phyloP scores from a whole-genome alignment of 2,329 filamentous ascomycete species.

The Neofusicoccum kwambonambiense region DNA sequence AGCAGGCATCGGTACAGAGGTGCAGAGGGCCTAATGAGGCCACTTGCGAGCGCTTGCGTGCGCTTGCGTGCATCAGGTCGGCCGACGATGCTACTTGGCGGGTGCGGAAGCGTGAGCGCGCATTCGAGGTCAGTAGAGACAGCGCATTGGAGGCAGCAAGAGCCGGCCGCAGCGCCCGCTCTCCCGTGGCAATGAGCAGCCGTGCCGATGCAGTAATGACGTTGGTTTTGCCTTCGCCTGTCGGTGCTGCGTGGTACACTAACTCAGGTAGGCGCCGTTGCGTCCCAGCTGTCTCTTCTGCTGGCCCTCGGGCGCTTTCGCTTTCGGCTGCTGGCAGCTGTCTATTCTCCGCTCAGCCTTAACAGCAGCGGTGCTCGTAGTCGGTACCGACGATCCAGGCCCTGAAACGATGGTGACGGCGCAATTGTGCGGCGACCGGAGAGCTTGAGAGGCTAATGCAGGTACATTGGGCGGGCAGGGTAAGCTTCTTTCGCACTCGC shows the following conservation, averaged over 20 bases:
- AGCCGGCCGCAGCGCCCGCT: too few relatives aligned
- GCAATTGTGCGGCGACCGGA: not conserved
- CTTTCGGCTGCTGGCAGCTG: not conserved
- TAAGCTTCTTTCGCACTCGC: not conserved
- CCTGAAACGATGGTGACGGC: conserved; percentile 8
- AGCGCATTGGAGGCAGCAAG: not conserved
- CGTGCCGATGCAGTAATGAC: not conserved
- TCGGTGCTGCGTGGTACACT: not conserved
- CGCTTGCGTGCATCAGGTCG: not conserved
- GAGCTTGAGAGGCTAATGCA: not conserved
- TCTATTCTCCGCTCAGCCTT: not conserved
- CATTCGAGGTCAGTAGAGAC: not conserved
- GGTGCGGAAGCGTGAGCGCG: not conserved
- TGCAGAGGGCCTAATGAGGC: not conserved
- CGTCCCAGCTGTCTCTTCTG: not conserved
- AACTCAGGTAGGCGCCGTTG: not conserved
- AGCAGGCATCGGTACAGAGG: not conserved
- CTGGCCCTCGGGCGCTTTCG: not conserved
- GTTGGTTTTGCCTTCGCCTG: not conserved
- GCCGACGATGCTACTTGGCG: not conserved
- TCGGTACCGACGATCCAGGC: not conserved
- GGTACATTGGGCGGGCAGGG: not conserved
- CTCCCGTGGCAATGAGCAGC: too few relatives aligned
- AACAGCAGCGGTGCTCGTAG: not conserved
- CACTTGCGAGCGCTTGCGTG: not conserved